Base-by-base conservation (phyloP, 768 basidiomycete genomes). In the Mrakia hoshinonis region DNA sequence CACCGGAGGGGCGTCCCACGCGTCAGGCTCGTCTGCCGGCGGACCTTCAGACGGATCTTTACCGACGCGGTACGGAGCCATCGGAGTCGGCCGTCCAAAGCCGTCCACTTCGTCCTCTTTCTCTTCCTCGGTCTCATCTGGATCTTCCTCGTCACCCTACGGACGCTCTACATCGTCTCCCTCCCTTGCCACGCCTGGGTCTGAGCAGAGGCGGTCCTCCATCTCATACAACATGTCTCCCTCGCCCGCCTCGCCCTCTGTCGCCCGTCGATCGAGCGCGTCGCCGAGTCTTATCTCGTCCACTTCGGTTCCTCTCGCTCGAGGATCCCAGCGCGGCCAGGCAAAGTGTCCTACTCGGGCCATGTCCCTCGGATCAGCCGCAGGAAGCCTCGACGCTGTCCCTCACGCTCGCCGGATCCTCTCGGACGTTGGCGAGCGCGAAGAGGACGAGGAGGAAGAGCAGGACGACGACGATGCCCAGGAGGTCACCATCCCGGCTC, bases 391-490 rank as follows among this genome's bases (percentile, higher is more conserved):
- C 34, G 36, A n/a, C 52, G 22, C 38, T 9, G n/a, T 24, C n/a
- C 54, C 54, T 60, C 70, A 38, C 46, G 61, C 36, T 36, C 52
- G 63, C 20, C 51, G 63, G 13, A 47, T 63, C 12, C 67, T 68
- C 13, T 49, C 61, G 13, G 72, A 73, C 47, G 70, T 72, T 18
- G 70, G 70, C 38, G 72, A 73, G 49, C 60, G 31, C 1, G 65
- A 54, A 3, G 67, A 51, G 13, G 72, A 68, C 6, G 66, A 73
- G n/a, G 29, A 52, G 10, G 70, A 54, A 10, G 62, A 51, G 4
- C 39, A 64, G 11, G 69, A 69, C 39, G 69, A 62, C 29, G 36
- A 46, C 36, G 31, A 52, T 22, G 52, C 43, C n/a, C 34, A 26
- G 39, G 36, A 43, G 13, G 22, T 68, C 51, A 54, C 36, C 46